Base-by-base conservation (phyloP, 768 basidiomycete genomes). In the Filobasidium wieringae region DNA sequence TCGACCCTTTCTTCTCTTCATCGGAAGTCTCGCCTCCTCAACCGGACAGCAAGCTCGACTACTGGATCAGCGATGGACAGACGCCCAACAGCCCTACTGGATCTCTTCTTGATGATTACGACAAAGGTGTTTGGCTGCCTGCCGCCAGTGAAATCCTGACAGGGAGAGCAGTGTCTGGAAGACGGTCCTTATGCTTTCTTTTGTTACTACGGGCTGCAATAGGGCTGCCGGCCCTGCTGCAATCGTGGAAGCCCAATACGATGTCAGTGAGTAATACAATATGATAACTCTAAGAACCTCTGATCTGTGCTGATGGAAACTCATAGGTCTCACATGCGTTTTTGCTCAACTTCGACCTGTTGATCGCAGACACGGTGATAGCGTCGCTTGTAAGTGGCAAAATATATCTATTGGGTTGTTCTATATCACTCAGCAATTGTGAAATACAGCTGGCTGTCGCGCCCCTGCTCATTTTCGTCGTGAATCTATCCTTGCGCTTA, bases 41-140 rank as follows among this genome's bases (percentile, higher is more conserved):
- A 26, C 31, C 26, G 30, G 24, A 36, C 26, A 24, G 6, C 19
- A 32, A 29, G 47, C 41, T 39, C 26, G 26, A 12, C 33, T 6
- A n/a, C 4, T 27, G 30, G 30, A 7, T 55, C n/a, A 40, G 43
- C n/a, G 49, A 57, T 19, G 56, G 41, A 12, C 31, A 57, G 47
- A 49, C 50, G 7, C 50, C 55, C 36, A 61, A 57, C 60, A 61
- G 60, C 29, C 60, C 60, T n/a, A 61, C 60, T 14, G 60, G 60
- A n/a, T 57, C 60, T 14, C 22, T 61, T 7, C 49, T 57, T 19
- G 56, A 57, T 22, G 56, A 50, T 5, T 14, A 11, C 47, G 43
- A 47, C 15, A 27, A 47, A 11, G 24, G 43, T 4, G 22, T 26
- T 6, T 24, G 14, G n/a, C 17, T 22, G 43, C 43, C 43, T 22